Evolutionary conservation across 176 grass and related monocot genomes (phyloP), one percentile per base, ranked within the genome.

Genomic region (Zea luxurians): DNA sequence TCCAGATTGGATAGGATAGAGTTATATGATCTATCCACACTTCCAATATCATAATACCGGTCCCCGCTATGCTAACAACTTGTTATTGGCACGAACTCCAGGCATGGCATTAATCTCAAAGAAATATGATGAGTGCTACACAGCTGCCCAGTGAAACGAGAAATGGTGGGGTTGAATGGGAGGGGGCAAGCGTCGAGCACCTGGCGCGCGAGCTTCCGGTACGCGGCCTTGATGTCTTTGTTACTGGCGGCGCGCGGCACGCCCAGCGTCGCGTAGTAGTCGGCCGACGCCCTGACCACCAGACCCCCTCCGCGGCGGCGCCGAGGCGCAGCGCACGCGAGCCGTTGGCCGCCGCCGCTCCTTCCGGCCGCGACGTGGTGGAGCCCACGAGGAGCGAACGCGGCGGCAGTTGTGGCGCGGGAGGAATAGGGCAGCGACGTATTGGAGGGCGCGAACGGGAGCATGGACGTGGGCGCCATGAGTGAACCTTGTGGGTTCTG

Each of bases 161-260:
- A 45, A 71, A 68, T 53, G 17, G 12, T 27, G 54, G 50, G 37
- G 71, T 4, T 21, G 5, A 6, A 20, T 36, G 6, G 35, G 27
- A 66, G 77, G 34, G 57, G 58, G 58, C 10, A 77, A 77, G 48
- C 40, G 66, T 76, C 87, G 76, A 92, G 46, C 54, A 99, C 96
- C 96, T 99, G 92, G 61, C 96, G 96, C 36, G 96, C 96, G 77
- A 95, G 89, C 82, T 84, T 94, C 57, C 96, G 83, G 79, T 99
- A 99, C 3, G 96, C 96, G 21, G 92, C 71, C 86, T 99, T 99
- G 87, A 99, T 95, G 81, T 92, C 96, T 60, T 95, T 99, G 78
- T 63, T 84, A 75, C 75, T 83, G 17, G 96, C 96, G 49, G 90
- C 90, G 60, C 92, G 90, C 48, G 86, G 68, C 57, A 99, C 83